Conservation (phyloP, 1,284 basidiomycete genomes). For the Leccinum glutinopallens region DNA sequence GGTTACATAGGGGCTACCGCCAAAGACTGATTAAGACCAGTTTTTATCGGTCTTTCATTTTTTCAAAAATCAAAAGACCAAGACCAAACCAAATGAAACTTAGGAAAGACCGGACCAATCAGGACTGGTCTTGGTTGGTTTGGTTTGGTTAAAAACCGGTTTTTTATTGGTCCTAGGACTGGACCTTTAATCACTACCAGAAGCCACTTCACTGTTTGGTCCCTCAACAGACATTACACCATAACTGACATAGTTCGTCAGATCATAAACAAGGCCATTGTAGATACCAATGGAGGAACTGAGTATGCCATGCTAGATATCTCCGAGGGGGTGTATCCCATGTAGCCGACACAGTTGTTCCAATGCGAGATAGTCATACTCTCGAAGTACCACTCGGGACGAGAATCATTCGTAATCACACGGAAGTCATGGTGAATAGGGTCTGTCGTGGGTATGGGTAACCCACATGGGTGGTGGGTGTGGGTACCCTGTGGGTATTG, state of each 20-base stretch:
- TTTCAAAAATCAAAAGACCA: no score
- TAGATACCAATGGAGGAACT: slow-evolving; percentile 80
- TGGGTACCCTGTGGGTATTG: no score
- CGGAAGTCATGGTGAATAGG: slow-evolving; percentile 82
- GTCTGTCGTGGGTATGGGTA: no score
- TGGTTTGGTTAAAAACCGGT: no score
- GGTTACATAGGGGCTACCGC: no score
- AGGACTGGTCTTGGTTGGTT: no score
- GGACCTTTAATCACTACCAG: slow-evolving; percentile 36
- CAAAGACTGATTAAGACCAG: no score
- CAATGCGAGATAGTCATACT: slow-evolving; percentile 89
- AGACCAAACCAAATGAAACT: neutral
- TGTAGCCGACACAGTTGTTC: slow-evolving; percentile 85
- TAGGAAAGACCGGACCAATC: no score
- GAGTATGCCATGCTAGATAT: slow-evolving; percentile 70
- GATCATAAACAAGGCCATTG: slow-evolving; percentile 85
- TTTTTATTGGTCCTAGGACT: no score
- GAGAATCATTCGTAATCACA: slow-evolving; percentile 81
- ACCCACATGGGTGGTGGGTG: no score
- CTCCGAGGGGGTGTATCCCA: slow-evolving; percentile 84
- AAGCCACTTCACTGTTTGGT: slow-evolving; percentile 63
- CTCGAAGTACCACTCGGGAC: slow-evolving; percentile 94
- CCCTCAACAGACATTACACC: slow-evolving; percentile 54
- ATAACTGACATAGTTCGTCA: slow-evolving; percentile 77
- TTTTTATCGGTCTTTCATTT: no score